Base-by-base conservation (phyloP, 139 green algal genomes). In the Monoraphidium neglectum region DNA sequence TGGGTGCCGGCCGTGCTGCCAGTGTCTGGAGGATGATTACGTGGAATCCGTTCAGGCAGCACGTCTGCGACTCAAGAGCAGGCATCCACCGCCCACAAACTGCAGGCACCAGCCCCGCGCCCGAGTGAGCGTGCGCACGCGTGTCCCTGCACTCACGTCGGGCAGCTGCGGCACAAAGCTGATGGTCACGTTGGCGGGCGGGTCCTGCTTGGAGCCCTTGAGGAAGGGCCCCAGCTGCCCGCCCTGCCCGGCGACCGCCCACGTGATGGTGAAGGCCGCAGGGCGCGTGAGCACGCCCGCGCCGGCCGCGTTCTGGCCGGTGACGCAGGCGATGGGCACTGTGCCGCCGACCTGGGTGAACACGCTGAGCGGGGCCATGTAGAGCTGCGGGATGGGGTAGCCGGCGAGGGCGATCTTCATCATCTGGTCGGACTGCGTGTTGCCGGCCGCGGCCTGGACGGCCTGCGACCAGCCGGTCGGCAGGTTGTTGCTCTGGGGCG, bases 141-240 rank as follows among this genome's bases (percentile, higher is more conserved):
- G n/a, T n/a, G n/a, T n/a, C n/a, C n/a, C n/a, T n/a, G 43, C 8
- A 73, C 73, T 79, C 38, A 79, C 73, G 54, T 80, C 75, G 21
- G 75, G 75, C 8, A 80, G 75, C 30, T 69, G 53, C 26, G 75
- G 75, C 30, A 69, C 75, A 3, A 68, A 43, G 26, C 49, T 69
- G 16, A 80, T 53, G 8, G 65, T 80, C 12, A 80, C 65, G 33
- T 75, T 80, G 36, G 75, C 65, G 32, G 75, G 75, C 12, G 75
- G 75, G 32, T 80, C 75, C 56, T 80, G 65, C 75, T 80, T 80
- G 65, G 51, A 69, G 21, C 75, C 75, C 54, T 75, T 74, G 15
- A 65, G 74, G 66, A 70, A 80, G n/a, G 75, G 75, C 4, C 75
- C 75, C 23, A 80, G 13, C 30, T 51, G 18, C 2, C 53, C 75